Percentiles rank a stretch among this genome's conserved stretches.
Conservation (phyloP, 306 rosid genomes). For the Malus orientalis region DNA sequence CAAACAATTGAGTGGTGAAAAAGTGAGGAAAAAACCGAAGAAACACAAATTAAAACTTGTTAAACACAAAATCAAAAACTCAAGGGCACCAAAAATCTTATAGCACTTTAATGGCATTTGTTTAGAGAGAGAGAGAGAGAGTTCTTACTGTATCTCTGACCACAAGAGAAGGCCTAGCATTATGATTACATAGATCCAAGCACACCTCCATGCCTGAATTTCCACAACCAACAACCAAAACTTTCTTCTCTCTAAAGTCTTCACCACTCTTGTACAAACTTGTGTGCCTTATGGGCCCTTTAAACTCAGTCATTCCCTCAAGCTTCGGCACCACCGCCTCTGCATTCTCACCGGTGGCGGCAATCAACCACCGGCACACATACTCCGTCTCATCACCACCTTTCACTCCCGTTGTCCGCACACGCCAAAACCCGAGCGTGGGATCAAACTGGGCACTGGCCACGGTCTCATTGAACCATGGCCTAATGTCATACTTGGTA, state of each 20-base stretch:
- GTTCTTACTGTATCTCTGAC: constrained; percentile 70
- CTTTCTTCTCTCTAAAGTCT: constrained; percentile 49
- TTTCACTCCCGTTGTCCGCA: constrained; percentile 5
- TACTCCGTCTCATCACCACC: constrained; percentile 28
- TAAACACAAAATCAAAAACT: neutral
- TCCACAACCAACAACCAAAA: constrained; percentile 92
- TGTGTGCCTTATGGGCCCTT: constrained; percentile 48
- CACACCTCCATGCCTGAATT: constrained; percentile 95
- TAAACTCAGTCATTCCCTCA: constrained; percentile 45
- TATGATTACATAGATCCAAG: constrained; percentile 71
- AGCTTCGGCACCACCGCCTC: constrained; percentile 64
- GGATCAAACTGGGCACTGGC: constrained; percentile 39
- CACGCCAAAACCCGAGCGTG: constrained; percentile 44
- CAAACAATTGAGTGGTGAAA: neutral
- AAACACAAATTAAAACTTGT: neutral
- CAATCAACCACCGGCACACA: constrained; percentile 62
- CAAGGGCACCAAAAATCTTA: neutral
- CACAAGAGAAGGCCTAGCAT: constrained; percentile 67
- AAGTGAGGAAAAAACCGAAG: neutral
- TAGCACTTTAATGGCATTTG: neutral
- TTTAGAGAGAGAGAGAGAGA: neutral
- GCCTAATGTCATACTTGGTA: constrained; percentile 30
- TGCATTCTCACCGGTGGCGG: constrained; percentile 87
- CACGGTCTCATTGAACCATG: constrained; percentile 52
- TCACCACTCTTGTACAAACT: constrained; percentile 64